Evolutionary conservation across 1,284 basidiomycete genomes (phyloP).

Genomic region (Heliocybe sulcata): DNA sequence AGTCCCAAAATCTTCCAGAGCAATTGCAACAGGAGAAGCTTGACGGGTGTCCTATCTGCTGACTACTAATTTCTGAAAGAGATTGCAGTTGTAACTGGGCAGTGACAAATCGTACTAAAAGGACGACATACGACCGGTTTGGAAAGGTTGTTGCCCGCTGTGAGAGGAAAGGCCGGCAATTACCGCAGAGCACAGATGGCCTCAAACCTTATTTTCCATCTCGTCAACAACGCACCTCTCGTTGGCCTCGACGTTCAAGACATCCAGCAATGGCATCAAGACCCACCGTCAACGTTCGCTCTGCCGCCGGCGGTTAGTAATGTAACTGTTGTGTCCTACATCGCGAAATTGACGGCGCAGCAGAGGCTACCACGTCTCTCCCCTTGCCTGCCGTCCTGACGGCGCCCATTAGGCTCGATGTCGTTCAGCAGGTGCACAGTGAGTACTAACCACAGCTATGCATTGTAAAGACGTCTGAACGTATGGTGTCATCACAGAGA

Average conservation of each 20-base stretch:
- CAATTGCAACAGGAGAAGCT: no score
- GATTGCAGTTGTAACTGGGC: no score
- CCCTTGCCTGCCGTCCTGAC: constrained; percentile 96
- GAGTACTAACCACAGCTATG: constrained; percentile 28
- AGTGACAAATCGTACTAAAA: no score
- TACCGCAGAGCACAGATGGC: not conserved
- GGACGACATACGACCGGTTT: no score
- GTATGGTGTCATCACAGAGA: constrained; percentile 50
- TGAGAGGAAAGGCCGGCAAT: not conserved
- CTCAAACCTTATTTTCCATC: not conserved
- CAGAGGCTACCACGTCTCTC: constrained; percentile 85
- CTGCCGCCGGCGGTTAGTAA: constrained; percentile 62
- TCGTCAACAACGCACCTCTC: not conserved
- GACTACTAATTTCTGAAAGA: no score
- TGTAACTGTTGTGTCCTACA: constrained; percentile 4
- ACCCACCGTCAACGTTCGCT: constrained; percentile 82
- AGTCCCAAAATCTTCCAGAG: no score
- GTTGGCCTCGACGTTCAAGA: constrained; percentile 12
- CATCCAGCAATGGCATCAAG: constrained; percentile 72
- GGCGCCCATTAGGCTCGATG: constrained; percentile 97
- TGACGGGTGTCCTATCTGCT: no score
- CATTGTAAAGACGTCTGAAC: not conserved
- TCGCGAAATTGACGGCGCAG: constrained; percentile 7
- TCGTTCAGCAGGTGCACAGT: constrained; percentile 99
- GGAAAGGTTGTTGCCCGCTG: no score